Percentiles rank a stretch among this genome's conserved stretches.
Evolutionary conservation across 805 yeast genomes (phyloP).

Genomic region (Yamadazyma scolyti): DNA sequence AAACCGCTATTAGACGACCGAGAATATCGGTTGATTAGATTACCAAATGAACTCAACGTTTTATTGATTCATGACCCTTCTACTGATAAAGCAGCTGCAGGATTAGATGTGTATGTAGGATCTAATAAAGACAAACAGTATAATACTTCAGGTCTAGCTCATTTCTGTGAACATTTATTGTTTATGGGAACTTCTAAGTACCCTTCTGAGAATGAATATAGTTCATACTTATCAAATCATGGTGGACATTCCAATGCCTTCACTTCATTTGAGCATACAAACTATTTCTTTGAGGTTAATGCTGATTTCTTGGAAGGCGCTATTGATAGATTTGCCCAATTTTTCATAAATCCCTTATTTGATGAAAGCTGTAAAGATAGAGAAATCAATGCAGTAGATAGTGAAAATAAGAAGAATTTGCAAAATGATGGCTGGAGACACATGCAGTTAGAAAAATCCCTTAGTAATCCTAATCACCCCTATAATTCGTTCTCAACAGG

Average conservation of each 20-base stretch:
- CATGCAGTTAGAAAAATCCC: slow-evolving; percentile 75
- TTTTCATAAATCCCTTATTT: slow-evolving; percentile 84
- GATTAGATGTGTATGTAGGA: slow-evolving; percentile 76
- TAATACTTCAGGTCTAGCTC: slow-evolving; percentile 70
- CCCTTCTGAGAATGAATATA: slow-evolving; percentile 71
- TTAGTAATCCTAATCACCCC: slow-evolving; percentile 76
- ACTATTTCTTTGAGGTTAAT: slow-evolving; percentile 83
- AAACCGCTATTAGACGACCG: slow-evolving; percentile 70
- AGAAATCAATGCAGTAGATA: slow-evolving; percentile 91
- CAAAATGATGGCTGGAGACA: slow-evolving; percentile 89
- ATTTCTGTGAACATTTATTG: slow-evolving; percentile 61
- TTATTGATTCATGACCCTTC: slow-evolving; percentile 64
- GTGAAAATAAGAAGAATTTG: slow-evolving; percentile 91
- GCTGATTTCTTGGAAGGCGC: slow-evolving; percentile 80
- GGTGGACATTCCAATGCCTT: slow-evolving; percentile 91
- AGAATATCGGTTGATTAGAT: slow-evolving; percentile 59
- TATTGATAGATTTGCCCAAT: slow-evolving; percentile 87
- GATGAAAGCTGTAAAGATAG: slow-evolving; percentile 73
- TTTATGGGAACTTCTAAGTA: slow-evolving; percentile 79
- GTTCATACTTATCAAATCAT: slow-evolving; percentile 73
- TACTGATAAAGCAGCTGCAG: slow-evolving; percentile 75
- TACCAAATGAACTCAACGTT: slow-evolving; percentile 53
- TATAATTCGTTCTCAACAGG: slow-evolving; percentile 90
- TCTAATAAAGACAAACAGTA: slow-evolving; percentile 64
- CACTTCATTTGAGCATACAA: slow-evolving; percentile 85